Evolutionary conservation across 305 asterid genomes (phyloP).

Genomic region (Fraxinus velutina): DNA sequence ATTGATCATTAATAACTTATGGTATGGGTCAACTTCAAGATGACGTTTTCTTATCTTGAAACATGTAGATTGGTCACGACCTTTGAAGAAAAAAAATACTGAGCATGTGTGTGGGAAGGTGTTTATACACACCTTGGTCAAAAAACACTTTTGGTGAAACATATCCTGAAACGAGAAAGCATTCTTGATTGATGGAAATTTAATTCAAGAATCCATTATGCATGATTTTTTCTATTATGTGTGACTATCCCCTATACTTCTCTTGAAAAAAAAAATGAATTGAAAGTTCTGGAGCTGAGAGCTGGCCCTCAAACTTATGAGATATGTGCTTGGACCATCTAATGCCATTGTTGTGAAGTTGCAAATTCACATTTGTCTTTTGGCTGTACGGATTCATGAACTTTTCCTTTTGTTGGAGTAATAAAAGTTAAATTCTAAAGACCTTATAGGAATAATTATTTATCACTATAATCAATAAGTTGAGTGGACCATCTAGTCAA

Average conservation of each 20-base stretch:
- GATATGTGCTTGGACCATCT: neutral
- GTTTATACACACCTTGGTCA: neutral
- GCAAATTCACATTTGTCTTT: neutral
- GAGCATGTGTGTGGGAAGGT: neutral
- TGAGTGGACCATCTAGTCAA: neutral
- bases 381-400: neutral
- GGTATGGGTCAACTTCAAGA: constrained; percentile 10
- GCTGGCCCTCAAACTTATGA: neutral
- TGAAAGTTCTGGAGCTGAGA: neutral
- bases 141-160: neutral
- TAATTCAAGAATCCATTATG: neutral
- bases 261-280: neutral
- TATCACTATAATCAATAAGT: neutral
- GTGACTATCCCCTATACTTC: neutral
- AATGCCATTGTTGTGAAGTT: neutral
- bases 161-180: neutral
- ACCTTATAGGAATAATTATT: neutral
- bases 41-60: neutral
- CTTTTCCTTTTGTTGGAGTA: neutral
- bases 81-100: neutral
- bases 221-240: neutral
- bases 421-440: neutral
- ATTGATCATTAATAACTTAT: neutral
- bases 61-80: neutral
- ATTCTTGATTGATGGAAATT: neutral